These are phyloP conservation scores for Incumbomyces delicatus DNA, from an alignment of 2,329 filamentous ascomycete genomes.

Conservation along the genomic window DNA sequence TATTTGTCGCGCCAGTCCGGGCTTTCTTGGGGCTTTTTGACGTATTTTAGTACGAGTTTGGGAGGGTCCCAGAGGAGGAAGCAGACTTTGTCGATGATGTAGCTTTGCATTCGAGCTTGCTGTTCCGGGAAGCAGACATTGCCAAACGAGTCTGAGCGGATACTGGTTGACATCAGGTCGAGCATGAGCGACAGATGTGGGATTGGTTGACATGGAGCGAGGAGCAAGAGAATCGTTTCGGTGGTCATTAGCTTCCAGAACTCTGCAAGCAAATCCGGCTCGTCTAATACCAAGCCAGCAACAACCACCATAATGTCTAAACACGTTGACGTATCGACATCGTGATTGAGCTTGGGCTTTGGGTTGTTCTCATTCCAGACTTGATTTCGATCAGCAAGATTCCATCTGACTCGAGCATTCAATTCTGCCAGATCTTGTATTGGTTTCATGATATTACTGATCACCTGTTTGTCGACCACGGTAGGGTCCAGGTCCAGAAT, in stretches of 20 bases:
- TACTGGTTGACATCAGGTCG: constrained; percentile 46
- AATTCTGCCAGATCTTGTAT: constrained; percentile 41
- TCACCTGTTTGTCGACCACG: constrained; percentile 27
- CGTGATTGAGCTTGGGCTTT: constrained; percentile 32
- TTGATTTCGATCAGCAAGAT: constrained; percentile 34
- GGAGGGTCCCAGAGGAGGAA: constrained; percentile 48
- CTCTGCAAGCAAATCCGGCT: constrained; percentile 27
- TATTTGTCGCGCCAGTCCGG: not conserved
- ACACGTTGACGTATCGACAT: constrained; percentile 46
- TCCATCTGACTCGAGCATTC: constrained; percentile 44
- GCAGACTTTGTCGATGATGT: constrained; percentile 48
- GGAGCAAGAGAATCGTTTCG: constrained; percentile 49
- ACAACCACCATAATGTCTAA: constrained; percentile 46
- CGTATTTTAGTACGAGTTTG: not conserved
- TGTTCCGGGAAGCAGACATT: constrained; percentile 36
- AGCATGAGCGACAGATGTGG: constrained; percentile 46
- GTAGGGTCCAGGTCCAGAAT: constrained; percentile 32
- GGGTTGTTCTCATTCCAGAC: constrained; percentile 32
- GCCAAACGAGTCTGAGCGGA: constrained; percentile 44
- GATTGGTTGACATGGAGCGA: constrained; percentile 49
- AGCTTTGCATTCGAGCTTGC: constrained; percentile 32
- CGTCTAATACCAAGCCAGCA: constrained; percentile 36
- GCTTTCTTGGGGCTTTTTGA: not conserved
- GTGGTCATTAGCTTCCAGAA: constrained; percentile 51
- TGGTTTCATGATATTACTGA: constrained; percentile 30